Evolutionary conservation across 2,329 filamentous ascomycete species (phyloP).

Genomic region (Neofusicoccum kwambonambiense): DNA sequence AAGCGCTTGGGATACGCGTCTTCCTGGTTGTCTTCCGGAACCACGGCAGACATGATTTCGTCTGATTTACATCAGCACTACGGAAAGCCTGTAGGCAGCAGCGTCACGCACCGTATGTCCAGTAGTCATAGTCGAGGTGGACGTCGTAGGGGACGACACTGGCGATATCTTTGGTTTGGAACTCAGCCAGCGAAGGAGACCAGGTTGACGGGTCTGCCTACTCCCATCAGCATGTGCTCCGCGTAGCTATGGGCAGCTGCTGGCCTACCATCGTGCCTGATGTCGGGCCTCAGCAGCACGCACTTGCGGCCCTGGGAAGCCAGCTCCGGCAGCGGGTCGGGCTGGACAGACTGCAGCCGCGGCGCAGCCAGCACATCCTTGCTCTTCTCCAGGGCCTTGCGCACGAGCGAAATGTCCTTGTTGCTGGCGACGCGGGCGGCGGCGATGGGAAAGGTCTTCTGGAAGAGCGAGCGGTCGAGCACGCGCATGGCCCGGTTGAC

Average conservation of each 20-base stretch:
- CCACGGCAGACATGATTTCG: constrained; percentile 77
- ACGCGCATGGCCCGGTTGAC: constrained; percentile 74
- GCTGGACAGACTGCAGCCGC: constrained; percentile 52
- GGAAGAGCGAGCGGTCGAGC: constrained; percentile 82
- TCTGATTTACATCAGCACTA: constrained; percentile 46
- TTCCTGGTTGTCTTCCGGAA: constrained; percentile 76
- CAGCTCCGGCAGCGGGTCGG: constrained; percentile 26
- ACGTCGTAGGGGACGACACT: constrained; percentile 73
- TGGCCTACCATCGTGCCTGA: constrained; percentile 37
- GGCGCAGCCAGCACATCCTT: constrained; percentile 66
- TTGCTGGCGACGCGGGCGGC: constrained; percentile 76
- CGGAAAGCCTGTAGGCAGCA: background rate
- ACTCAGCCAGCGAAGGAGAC: constrained; percentile 67
- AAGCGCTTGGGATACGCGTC: constrained; percentile 83
- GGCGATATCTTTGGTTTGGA: constrained; percentile 67
- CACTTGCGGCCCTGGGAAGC: constrained; percentile 50
- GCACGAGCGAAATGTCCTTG: constrained; percentile 70
- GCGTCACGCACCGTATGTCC: constrained; percentile 67
- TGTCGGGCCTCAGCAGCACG: constrained; percentile 46
- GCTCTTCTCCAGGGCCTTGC: constrained; percentile 63
- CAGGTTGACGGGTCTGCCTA: constrained; percentile 69
- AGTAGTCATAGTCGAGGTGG: constrained; percentile 77
- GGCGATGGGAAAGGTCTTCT: constrained; percentile 70
- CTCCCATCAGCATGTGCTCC: constrained; percentile 28
- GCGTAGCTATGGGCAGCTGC: background rate